A percentile compares a stretch with the other conserved stretches of the same genome.
Evolutionary conservation across 2,329 filamentous ascomycete species (phyloP).

Genomic region (Gaeumannomyces sp.): DNA sequence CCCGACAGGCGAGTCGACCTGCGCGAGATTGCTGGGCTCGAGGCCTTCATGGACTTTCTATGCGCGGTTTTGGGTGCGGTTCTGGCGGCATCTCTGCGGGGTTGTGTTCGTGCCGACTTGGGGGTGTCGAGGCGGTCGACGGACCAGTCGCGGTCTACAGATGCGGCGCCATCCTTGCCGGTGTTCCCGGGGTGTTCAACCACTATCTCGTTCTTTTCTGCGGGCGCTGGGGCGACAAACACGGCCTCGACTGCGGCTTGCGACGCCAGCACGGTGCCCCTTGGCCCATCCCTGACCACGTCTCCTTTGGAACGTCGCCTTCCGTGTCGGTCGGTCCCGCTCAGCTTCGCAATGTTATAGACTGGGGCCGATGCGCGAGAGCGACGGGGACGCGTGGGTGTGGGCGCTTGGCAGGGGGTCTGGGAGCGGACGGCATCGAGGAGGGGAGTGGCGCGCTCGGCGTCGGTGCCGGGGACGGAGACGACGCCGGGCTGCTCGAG

Average conservation of each 20-base stretch:
- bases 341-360: conserved; percentile 61
- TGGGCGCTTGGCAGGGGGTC: conserved; percentile 7
- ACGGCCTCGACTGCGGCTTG: background rate
- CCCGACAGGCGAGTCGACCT: conserved; percentile 39
- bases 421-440: conserved; percentile 1
- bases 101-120: conserved; percentile 12
- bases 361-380: conserved; percentile 49
- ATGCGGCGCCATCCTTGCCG: conserved; percentile 37
- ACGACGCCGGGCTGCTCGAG: conserved; percentile 16
- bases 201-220: conserved; percentile 20
- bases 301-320: conserved; percentile 49
- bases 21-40: conserved; percentile 26
- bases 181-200: conserved; percentile 14
- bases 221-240: conserved; percentile 17
- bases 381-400: conserved; percentile 46
- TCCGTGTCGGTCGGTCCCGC: conserved; percentile 55
- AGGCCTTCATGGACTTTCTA: conserved; percentile 27
- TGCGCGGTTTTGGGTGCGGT: conserved; percentile 23
- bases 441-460: conserved; percentile 4
- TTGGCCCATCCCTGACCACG: conserved; percentile 35
- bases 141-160: conserved; percentile 39
- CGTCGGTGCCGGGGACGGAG: conserved; percentile 12
- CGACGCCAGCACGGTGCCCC: conserved; percentile 17
- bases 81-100: background rate
- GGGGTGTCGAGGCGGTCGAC: conserved; percentile 30